These are phyloP conservation scores for Trichoderma gamsii DNA, from an alignment of 495 filamentous ascomycete species.

Conservation along the genomic window DNA sequence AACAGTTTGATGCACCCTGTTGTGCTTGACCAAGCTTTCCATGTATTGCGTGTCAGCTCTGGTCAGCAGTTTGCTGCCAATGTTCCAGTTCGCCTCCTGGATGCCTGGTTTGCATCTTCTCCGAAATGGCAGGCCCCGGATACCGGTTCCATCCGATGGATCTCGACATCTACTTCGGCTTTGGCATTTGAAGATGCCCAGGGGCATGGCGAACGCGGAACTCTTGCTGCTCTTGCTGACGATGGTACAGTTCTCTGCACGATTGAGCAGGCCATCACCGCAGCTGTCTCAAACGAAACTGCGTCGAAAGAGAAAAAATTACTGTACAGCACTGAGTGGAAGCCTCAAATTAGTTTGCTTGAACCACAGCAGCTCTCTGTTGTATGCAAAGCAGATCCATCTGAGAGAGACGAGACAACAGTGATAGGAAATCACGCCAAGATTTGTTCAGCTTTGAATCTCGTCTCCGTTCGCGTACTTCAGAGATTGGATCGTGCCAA, in stretches of 20 bases:
- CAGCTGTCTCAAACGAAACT: constrained; percentile 19
- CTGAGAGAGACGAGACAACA: constrained; percentile 20
- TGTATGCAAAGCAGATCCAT: constrained; percentile 19
- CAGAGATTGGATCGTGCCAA: not conserved
- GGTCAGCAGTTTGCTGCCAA: constrained; percentile 21
- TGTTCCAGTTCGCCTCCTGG: constrained; percentile 23
- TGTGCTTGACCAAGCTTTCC: constrained; percentile 35
- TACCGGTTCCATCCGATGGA: constrained; percentile 20
- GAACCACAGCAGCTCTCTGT: constrained; percentile 20
- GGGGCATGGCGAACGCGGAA: constrained; percentile 9
- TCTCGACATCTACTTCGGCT: constrained; percentile 18
- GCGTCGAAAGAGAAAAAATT: constrained; percentile 21
- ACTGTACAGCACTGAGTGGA: constrained; percentile 29
- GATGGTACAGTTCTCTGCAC: constrained; percentile 24
- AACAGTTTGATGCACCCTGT: constrained; percentile 34
- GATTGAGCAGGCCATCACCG: constrained; percentile 21
- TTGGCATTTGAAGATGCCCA: not conserved
- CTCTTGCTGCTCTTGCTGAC: constrained; percentile 26
- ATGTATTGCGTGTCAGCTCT: constrained; percentile 25
- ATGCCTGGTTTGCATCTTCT: constrained; percentile 27
- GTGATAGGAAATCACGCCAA: constrained; percentile 19
- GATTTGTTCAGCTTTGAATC: constrained; percentile 13
- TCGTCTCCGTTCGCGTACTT: not conserved
- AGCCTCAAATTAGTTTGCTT: constrained; percentile 29
- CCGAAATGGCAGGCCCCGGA: constrained; percentile 26